Evolutionary conservation across 495 filamentous ascomycete genomes (phyloP).

Genomic region (Apodospora peruviana): DNA sequence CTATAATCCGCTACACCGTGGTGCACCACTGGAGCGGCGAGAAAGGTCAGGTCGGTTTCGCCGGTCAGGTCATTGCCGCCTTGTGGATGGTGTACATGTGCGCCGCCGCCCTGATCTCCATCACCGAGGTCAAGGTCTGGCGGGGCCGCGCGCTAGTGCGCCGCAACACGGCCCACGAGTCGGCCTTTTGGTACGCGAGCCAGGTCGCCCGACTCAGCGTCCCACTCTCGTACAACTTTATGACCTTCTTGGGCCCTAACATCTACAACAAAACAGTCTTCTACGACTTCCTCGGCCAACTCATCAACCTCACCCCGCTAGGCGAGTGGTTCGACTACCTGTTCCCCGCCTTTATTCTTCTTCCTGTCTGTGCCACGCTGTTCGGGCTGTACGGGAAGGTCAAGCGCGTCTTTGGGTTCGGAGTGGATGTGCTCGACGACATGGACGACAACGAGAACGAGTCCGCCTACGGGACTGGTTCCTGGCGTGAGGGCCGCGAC

Average conservation of each 20-base stretch:
- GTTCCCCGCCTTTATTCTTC: slow-evolving; percentile 79
- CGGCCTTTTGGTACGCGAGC: slow-evolving; percentile 89
- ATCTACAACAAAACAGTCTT: slow-evolving; percentile 72
- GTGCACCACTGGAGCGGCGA: slow-evolving; percentile 65
- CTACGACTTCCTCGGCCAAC: slow-evolving; percentile 75
- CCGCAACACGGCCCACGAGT: slow-evolving; percentile 84
- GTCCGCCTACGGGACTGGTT: slow-evolving; percentile 65
- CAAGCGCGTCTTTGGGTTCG: slow-evolving; percentile 73
- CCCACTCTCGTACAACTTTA: slow-evolving; percentile 90
- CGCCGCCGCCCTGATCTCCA: slow-evolving; percentile 72
- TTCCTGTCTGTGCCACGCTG: slow-evolving; percentile 75
- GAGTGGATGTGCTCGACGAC: slow-evolving; percentile 68
- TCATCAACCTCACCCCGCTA: slow-evolving; percentile 79
- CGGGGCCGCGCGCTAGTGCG: slow-evolving; percentile 84
- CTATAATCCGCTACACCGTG: slow-evolving; percentile 78
- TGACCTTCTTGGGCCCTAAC: slow-evolving; percentile 70
- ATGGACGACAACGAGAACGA: slow-evolving; percentile 61
- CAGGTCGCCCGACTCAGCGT: slow-evolving; percentile 88
- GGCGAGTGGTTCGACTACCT: slow-evolving; percentile 80
- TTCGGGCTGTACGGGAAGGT: slow-evolving; percentile 84
- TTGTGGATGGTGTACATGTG: slow-evolving; percentile 92
- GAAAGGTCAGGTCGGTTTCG: slow-evolving; percentile 69
- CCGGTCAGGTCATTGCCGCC: slow-evolving; percentile 76
- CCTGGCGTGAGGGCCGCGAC: slow-evolving; percentile 90
- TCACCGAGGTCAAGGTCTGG: slow-evolving; percentile 91